Base-by-base conservation (phyloP, 2,329 filamentous ascomycete species). In the Arthrobotrys sphaeroides region DNA sequence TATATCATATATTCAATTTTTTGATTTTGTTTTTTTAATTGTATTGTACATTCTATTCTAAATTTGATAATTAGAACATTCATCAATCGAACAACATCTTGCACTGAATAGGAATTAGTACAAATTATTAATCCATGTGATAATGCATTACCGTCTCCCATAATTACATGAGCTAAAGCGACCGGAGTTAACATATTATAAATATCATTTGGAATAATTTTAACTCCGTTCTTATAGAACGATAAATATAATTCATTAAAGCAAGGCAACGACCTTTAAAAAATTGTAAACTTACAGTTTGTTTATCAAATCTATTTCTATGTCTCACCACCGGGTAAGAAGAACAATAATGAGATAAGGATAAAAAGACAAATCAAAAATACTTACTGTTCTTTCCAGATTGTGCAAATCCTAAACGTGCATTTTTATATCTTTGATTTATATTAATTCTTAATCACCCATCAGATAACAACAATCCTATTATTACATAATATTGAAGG, bases 131-230 rank as follows among this genome's bases (percentile, higher is more conserved):
- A 47, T 20, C 59, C 26, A 16, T 64, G 28, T 31, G n/a, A 47
- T 64, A 47, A 12, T 33, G 18, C 28, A 22, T 2, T 22, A 31
- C 59, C 59, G 38, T 64, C 12, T 64, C 59, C 59, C 59, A 64
- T 64, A 16, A 64, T 64, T 47, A 64, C 20, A 43, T 64, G 59
- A 13, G 42, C 59, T 64, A 64, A 36, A 31, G 59, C 59, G 20
- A 22, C 40, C 33, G 59, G 59, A 47, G 59, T 64, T 64, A 64
- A 64, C n/a, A 64, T 12, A 24, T 64, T 43, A 49, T 64, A 64
- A 47, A 64, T 64, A 64, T 64, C 28, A 16, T 47, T 13, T 49
- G 59, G 59, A 28, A 64, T 49, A 47, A 49, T 31, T 64, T 64
- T 64, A 47, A 31, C 40, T 36, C 49, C 49, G 36, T 64, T 51